Base-by-base conservation (phyloP, 2,329 filamentous ascomycete genomes). In the Cercospora nicotianae region DNA sequence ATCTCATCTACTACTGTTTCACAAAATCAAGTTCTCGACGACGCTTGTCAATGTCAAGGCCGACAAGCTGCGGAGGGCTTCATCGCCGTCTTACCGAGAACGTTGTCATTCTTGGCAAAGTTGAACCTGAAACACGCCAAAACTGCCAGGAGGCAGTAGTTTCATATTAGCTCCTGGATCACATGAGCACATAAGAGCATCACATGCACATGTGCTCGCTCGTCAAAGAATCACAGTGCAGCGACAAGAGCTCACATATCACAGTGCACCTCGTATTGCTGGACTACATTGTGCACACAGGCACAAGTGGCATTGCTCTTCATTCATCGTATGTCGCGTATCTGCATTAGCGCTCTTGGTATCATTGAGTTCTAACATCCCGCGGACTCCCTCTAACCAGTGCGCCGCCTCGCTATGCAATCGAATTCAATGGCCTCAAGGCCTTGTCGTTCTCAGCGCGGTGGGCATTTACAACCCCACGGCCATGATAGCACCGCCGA, bases 401-500 rank as follows among this genome's bases (percentile, higher is more conserved):
- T 42, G 53, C 66, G 59, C 58, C 66, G 63, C 48, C 55, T 33
- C 55, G 66, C 66, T 68, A 66, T 68, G 66, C 66, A 68, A 65
- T 42, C 23, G 18, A 57, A 63, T 18, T 26, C 45, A 55, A 12
- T n/a, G 26, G 28, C 42, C 16, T 23, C 45, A 26, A 13, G 45
- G 45, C 45, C 20, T 18, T 26, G 30, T 18, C 20, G 10, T 26
- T 16, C 5, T 6, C 28, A 20, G 30, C 65, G 45, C 13, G 39
- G 57, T 51, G 58, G 31, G 51, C 55, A 26, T 73, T 67, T 69
- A 58, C 74, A 75, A 73, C 8, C 73, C 75, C 20, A 76, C 72
- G 20, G 72, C 72, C 74, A 76, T 76, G 58, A 77, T 64, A 8
- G 60, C 74, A 18, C 74, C 75, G 12, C 74, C 75, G 63, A 73